A percentile compares a stretch with the other conserved stretches of the same genome.
phyloP scores from a whole-genome alignment of 2,329 filamentous ascomycete genomes.

The Verruconis gallopava region DNA sequence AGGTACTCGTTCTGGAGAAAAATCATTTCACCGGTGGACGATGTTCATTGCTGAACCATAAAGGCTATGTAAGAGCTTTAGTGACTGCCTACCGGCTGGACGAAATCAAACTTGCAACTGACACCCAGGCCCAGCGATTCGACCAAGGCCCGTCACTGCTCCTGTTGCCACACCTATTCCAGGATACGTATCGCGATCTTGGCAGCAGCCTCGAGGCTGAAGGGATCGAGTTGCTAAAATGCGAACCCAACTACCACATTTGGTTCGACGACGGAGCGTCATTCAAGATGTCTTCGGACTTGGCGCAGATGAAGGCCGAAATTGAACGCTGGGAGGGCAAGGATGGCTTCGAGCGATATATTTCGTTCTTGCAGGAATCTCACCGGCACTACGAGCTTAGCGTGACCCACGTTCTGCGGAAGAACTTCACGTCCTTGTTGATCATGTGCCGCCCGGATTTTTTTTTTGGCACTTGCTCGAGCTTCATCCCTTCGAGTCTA shows the following conservation, averaged over 20 bases:
- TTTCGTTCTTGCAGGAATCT: slow-evolving; percentile 52
- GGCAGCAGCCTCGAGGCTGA: slow-evolving; percentile 52
- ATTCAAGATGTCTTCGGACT: slow-evolving; percentile 54
- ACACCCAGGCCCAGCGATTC: slow-evolving; percentile 39
- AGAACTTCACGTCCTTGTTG: slow-evolving; percentile 50
- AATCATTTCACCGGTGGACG: slow-evolving; percentile 60
- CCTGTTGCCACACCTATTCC: slow-evolving; percentile 57
- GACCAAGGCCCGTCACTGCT: slow-evolving; percentile 66
- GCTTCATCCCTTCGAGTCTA: slow-evolving; percentile 58
- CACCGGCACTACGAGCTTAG: slow-evolving; percentile 59
- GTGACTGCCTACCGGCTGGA: background rate
- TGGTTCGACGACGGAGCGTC: slow-evolving; percentile 56
- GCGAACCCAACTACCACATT: slow-evolving; percentile 62
- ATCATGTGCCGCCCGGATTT: slow-evolving; percentile 48
- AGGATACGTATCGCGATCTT: slow-evolving; percentile 55
- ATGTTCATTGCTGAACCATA: slow-evolving; percentile 50
- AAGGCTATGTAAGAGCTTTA: slow-evolving; percentile 37
- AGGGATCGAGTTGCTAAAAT: slow-evolving; percentile 56
- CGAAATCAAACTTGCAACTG: slow-evolving; percentile 2
- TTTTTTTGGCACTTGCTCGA: slow-evolving; percentile 42
- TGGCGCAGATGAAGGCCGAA: slow-evolving; percentile 56
- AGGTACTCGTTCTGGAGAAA: slow-evolving; percentile 68
- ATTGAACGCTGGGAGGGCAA: slow-evolving; percentile 62
- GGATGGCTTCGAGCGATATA: slow-evolving; percentile 56
- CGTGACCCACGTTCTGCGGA: slow-evolving; percentile 50